Percentiles rank a stretch among this genome's conserved stretches.
phyloP scores from a whole-genome alignment of 495 filamentous ascomycete species.

The Aspergillus hancockii region DNA sequence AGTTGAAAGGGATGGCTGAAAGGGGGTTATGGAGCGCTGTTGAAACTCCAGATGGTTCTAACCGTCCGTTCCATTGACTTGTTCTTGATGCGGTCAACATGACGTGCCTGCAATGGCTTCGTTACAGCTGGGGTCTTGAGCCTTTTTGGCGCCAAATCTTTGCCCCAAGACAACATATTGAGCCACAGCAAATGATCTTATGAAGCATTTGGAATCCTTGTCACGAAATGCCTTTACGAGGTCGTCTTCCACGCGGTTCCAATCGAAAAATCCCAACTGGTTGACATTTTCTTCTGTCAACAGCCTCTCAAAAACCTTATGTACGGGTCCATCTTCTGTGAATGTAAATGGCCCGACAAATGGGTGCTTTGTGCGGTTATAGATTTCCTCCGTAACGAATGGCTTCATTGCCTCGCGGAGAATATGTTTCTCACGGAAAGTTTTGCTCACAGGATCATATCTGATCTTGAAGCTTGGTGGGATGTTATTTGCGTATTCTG shows the following conservation, averaged over 20 bases:
- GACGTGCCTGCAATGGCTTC: neutral
- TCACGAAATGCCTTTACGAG: constrained; percentile 35
- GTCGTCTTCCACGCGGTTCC: constrained; percentile 11
- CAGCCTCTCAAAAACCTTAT: constrained; percentile 30
- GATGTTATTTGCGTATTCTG: constrained; percentile 48
- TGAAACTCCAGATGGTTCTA: neutral
- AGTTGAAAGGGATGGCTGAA: neutral
- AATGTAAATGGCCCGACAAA: constrained; percentile 39
- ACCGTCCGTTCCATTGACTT: neutral
- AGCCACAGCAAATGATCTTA: constrained; percentile 6
- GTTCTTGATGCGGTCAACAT: neutral
- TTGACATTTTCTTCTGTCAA: constrained; percentile 43
- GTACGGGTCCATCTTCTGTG: constrained; percentile 34
- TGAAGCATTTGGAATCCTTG: constrained; percentile 13
- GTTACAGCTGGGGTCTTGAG: neutral
- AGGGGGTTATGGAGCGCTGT: neutral
- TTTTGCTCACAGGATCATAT: constrained; percentile 27
- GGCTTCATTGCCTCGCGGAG: constrained; percentile 49
- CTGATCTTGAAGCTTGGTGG: constrained; percentile 50
- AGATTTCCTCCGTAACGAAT: constrained; percentile 53
- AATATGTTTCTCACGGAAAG: constrained; percentile 50
- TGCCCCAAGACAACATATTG: constrained; percentile 18
- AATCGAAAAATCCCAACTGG: constrained; percentile 41
- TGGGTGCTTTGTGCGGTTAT: constrained; percentile 46
- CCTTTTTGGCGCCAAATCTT: constrained; percentile 16